Conservation (phyloP, 345 rosid genomes). For the Populus davidiana region DNA sequence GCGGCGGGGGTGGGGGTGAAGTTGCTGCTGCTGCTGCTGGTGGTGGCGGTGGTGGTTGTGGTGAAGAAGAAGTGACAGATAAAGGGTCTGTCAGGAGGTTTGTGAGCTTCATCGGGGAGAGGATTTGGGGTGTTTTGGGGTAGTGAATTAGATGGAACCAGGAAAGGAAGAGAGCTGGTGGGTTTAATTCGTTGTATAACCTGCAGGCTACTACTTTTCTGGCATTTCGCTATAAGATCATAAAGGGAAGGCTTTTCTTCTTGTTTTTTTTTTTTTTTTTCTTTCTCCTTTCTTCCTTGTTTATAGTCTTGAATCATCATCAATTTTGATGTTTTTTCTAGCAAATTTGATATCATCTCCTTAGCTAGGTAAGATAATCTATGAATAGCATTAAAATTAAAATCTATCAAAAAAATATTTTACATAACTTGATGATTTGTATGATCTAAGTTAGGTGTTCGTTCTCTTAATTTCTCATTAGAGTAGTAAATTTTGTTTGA, state of each 20-base stretch:
- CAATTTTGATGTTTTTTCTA: not conserved
- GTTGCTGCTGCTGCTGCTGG: too few species aligned
- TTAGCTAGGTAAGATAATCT: not conserved
- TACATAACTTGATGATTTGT: not conserved
- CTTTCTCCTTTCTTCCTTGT: not conserved
- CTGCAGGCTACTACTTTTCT: not conserved
- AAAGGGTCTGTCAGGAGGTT: constrained; percentile 47
- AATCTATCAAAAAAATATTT: too few species aligned
- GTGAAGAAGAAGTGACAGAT: constrained; percentile 16
- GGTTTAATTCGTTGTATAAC: not conserved
- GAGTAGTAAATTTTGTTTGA: not conserved
- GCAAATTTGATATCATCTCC: not conserved
- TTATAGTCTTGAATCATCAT: not conserved
- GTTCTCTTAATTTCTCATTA: not conserved
- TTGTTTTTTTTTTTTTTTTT: too few species aligned
- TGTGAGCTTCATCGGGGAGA: constrained; percentile 67
- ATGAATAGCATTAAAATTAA: too few species aligned
- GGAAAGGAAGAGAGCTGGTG: not conserved
- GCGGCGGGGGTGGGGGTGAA: not conserved
- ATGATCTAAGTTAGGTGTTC: not conserved
- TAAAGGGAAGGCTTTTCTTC: not conserved
- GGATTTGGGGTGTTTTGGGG: constrained; percentile 66
- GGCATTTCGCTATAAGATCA: not conserved
- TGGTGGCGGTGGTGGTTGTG: not conserved
- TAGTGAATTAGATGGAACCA: not conserved